Evolutionary conservation across 108 stramenopile genomes (phyloP), one percentile per base, ranked within the genome.

Genomic region (Ochromonas danica): DNA sequence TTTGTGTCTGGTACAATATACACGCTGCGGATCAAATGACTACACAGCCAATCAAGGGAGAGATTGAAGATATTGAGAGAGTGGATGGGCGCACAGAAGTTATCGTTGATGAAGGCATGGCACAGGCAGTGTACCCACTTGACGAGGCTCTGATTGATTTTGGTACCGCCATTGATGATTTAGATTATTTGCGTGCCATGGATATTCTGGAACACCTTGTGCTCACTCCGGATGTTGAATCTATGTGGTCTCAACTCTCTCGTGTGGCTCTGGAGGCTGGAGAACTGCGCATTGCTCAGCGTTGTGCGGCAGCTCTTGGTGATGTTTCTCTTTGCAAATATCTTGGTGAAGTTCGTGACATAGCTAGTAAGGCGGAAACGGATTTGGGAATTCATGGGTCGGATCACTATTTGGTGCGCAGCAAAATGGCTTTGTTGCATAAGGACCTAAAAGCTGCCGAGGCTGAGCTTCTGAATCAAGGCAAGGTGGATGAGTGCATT

Each of bases 1-100:
- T 90, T 22, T 88, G 88, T 78, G 87, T 90, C 42, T 90, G 89
- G 89, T 90, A 89, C 84, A 90, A 89, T 81, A 88, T 90, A 41
- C 63, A 82, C 74, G 83, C 86, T 17, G 87, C 89, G 14, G 86
- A 88, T 43, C 88, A 89, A 86, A 81, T 89, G 0, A 90, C 88
- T 30, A 67, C 82, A 14, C 70, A 79, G 14, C 78, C 87, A 41
- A 90, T 90, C 45, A 84, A 87, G 84, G 89, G 89, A 42, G 88
- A 88, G 40, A 85, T 90, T 40, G 87, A 88, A 42, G 89, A 89
- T 36, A 90, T 90, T 28, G 87, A 88, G 78, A 79, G 89, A 0
- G 62, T 45, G 0, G 83, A 88, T 14, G 89, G 89, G 0, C 62
- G 81, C 41, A 90, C 89, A 0, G 89, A 90, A 79, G 89, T 90